Percentiles rank a stretch among this genome's conserved stretches.
Conservation (phyloP, 352 stramenopile genomes). For the Phytopythium litorale region DNA sequence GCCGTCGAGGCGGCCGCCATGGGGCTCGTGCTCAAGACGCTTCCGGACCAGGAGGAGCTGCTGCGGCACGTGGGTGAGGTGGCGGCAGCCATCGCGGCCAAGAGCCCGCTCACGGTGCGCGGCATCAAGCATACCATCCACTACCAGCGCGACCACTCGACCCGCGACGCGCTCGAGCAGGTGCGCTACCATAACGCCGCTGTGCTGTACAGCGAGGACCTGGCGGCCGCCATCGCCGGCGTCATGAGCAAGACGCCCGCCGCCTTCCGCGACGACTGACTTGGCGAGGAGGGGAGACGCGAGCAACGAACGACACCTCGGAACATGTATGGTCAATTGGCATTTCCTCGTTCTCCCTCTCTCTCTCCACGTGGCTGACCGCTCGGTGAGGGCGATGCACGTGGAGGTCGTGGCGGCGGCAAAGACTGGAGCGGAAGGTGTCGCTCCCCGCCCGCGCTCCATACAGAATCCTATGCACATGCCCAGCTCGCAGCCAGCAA, state of each 20-base stretch:
- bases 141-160: slow-evolving; percentile 86
- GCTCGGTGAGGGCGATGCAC: neutral
- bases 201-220: slow-evolving; percentile 82
- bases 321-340: neutral
- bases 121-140: slow-evolving; percentile 88
- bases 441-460: neutral
- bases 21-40: slow-evolving; percentile 71
- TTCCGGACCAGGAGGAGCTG: slow-evolving; percentile 60
- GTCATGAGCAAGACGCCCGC: slow-evolving; percentile 65
- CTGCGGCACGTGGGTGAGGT: slow-evolving; percentile 49
- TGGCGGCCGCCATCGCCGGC: slow-evolving; percentile 67
- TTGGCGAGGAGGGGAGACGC: neutral
- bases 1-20: slow-evolving; percentile 70
- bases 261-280: slow-evolving; percentile 65
- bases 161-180: slow-evolving; percentile 67
- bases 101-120: slow-evolving; percentile 83
- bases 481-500: neutral
- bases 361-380: neutral
- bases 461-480: neutral
- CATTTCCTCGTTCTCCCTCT: neutral
- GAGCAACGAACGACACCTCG: neutral
- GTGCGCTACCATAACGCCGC: slow-evolving; percentile 84
- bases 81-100: slow-evolving; percentile 63
- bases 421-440: neutral
- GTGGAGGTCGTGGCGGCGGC: neutral